Percentiles rank a stretch among this genome's conserved stretches.
These are phyloP conservation scores for Meyerozyma athensensis DNA, from an alignment of 1,139 yeast species.

Conservation along the genomic window DNA sequence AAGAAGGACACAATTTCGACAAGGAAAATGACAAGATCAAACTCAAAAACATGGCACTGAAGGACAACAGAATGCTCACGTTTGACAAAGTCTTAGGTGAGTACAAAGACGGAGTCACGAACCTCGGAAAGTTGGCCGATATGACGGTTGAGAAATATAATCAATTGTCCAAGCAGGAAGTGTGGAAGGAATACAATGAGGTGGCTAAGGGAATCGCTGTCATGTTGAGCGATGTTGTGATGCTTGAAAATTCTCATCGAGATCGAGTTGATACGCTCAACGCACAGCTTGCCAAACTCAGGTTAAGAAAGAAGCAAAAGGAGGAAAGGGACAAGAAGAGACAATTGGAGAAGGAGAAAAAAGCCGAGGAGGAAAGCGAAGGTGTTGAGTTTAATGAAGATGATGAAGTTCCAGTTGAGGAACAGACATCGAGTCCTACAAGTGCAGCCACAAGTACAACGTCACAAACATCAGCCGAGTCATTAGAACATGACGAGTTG, in stretches of 20 bases:
- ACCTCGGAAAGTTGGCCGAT: constrained; percentile 24
- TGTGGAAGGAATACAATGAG: constrained; percentile 31
- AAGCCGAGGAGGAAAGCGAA: constrained; percentile 18
- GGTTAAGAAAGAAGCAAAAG: constrained; percentile 32
- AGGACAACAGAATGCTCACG: constrained; percentile 32
- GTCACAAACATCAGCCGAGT: constrained; percentile 3
- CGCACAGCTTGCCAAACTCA: constrained; percentile 28
- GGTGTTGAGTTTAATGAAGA: constrained; percentile 12
- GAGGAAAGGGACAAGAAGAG: constrained; percentile 32
- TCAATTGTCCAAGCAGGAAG: constrained; percentile 25
- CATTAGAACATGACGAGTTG: constrained; percentile 11
- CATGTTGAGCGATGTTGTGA: constrained; percentile 28
- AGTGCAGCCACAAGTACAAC: not conserved
- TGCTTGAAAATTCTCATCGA: constrained; percentile 36
- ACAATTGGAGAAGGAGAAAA: constrained; percentile 17
- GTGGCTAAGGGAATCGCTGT: constrained; percentile 30
- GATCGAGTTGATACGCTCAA: constrained; percentile 37
- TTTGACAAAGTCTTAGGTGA: constrained; percentile 31
- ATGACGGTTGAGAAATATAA: constrained; percentile 24
- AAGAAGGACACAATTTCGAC: constrained; percentile 44
- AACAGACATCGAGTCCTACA: not conserved
- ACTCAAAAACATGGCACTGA: constrained; percentile 23
- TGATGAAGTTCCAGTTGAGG: too few species aligned
- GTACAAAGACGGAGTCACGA: constrained; percentile 31
- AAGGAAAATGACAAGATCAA: constrained; percentile 43